Percentiles rank a stretch among this genome's conserved stretches.
Evolutionary conservation across 2,329 filamentous ascomycete genomes (phyloP).

Genomic region (Ophiostoma ips): DNA sequence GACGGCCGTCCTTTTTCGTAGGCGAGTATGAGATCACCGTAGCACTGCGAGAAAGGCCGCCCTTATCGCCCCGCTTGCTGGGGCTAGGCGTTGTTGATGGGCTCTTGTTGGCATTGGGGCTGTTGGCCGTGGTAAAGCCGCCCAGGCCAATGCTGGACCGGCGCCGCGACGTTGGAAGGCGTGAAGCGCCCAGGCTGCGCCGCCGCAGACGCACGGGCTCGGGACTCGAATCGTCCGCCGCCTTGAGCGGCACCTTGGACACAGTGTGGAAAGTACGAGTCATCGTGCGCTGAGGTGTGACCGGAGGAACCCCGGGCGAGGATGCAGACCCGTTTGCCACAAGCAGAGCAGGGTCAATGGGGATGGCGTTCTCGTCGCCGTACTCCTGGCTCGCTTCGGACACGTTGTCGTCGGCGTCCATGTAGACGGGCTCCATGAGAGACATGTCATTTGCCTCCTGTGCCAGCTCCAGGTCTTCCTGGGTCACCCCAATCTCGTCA

Average conservation of each 20-base stretch:
- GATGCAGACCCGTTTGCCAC: constrained; percentile 8
- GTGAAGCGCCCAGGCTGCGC: constrained; percentile 36
- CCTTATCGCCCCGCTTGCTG: background rate
- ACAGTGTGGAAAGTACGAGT: constrained; percentile 54
- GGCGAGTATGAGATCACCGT: constrained; percentile 43
- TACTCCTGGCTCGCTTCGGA: constrained; percentile 54
- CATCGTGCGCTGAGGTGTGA: constrained; percentile 42
- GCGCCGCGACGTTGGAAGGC: constrained; percentile 30
- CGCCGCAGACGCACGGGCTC: constrained; percentile 31
- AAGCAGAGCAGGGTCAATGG: constrained; percentile 36
- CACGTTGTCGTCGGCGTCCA: constrained; percentile 32
- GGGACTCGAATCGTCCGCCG: constrained; percentile 43
- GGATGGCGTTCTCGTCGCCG: constrained; percentile 50
- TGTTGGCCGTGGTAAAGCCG: background rate
- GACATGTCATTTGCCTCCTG: constrained; percentile 48
- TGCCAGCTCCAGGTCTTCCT: constrained; percentile 44
- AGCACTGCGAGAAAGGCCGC: constrained; percentile 31
- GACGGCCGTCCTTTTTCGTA: constrained; percentile 24
- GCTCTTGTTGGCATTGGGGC: background rate
- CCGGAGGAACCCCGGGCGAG: constrained; percentile 25
- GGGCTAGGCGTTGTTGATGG: background rate
- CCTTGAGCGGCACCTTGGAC: constrained; percentile 63
- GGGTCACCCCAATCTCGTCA: constrained; percentile 32
- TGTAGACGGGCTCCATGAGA: constrained; percentile 30
- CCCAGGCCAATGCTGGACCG: constrained; percentile 7